Evolutionary conservation across 2,329 filamentous ascomycete species (phyloP), one percentile per base, ranked within the genome.

Genomic region (Calonectria montana): DNA sequence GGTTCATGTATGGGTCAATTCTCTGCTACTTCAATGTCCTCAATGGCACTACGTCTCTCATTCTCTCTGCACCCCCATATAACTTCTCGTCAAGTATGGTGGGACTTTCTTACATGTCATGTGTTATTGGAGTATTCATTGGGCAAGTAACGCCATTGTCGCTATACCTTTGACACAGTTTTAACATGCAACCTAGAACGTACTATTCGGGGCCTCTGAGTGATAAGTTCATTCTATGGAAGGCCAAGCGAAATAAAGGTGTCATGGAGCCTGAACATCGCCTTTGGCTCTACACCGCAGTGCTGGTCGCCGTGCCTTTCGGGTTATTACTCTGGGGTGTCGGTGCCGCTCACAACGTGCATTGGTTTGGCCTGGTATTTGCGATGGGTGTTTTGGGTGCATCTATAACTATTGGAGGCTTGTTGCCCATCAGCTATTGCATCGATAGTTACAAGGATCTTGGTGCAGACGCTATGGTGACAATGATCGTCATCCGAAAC

Each of bases 211-310:
- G 83, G 15, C 72, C 78, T 10, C 75, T 83, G 12, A 80, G 81
- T 18, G 83, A 85, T 70, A 79, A 80, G 57, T 80, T 84, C 57
- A 77, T 84, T 4, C 79, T 85, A 23, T 78, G 78, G 27, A 73
- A 81, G 13, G 82, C 83, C 0, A 81, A 83, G 9, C 80, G 79
- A 50, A 86, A 86, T 71, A 77, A 80, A 29, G 84, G 84, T 15
- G 78, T 85, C n/a, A 81, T 80, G 35, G 84, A 85, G 68, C 78
- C 84, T 0, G 84, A 86, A 67, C 81, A 84, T 31, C 80, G 83
- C 0, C 76, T 85, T 2, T 86, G 84, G 84, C 78, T 82, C 1
- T 83, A 83, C 66, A 48, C 77, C 31, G 69, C 79, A 23, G 77
- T 79, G 21, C 57, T 76, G 0, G 48, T 81, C 41, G 57, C 78